Base-by-base conservation (phyloP, 768 basidiomycete species). In the Tulasnella sp. region DNA sequence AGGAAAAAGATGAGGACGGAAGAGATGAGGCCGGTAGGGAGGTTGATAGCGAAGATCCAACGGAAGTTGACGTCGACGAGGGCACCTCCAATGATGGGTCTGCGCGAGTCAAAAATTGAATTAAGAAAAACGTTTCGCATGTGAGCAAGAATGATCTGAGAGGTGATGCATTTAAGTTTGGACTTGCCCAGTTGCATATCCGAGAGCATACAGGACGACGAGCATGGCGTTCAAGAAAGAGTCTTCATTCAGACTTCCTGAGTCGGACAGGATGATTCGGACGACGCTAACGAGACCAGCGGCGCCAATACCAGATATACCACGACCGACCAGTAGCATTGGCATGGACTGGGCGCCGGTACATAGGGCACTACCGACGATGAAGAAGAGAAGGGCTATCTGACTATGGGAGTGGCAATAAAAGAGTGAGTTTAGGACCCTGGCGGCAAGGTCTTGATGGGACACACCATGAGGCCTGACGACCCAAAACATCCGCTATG, bases 1-100 rank as follows among this genome's bases (percentile, higher is more conserved):
- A 78, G 68, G 52, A 78, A 12, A 61, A 73, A 75, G 52, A 68
- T 68, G 4, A 80, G 56, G 9, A 73, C 25, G 65, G 74, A 75
- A 1, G 69, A 72, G 0, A 73, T 53, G 4, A 63, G 69, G 5
- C 63, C 67, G 51, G 68, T 69, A 1, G 78, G 78, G 11, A 79
- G 65, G 60, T 80, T 80, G 69, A 80, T 79, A 2, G 73, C 78
- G 60, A 79, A 80, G 15, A 80, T 73, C 79, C 78, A 80, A 21
- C 79, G 72, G 66, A 76, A 79, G 51, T 67, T 74, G 7, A 72
- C 65, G 1, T 65, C 62, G 1, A 73, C 66, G 12, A 79, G 65
- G 24, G 62, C 72, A 7, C 77, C 78, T 4, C 75, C 75, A 51
- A 78, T 72, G 44, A 73, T 65, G 0, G 78, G 79, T 1, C 78